Evolutionary conservation across 768 basidiomycete species (phyloP), one percentile per base, ranked within the genome.

Genomic region (Mycena pura): DNA sequence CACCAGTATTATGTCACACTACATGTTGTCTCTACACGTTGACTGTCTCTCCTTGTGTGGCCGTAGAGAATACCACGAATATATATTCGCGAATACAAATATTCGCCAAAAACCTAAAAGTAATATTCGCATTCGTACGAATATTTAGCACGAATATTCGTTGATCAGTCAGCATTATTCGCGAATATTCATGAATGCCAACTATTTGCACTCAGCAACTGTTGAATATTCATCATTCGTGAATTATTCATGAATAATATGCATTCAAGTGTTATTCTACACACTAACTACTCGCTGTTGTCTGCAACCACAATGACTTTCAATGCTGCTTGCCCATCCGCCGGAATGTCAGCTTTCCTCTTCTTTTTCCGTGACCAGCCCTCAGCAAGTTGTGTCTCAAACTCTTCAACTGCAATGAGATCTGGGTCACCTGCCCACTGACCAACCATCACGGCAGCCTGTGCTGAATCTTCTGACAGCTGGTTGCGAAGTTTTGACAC

Each of bases 101-200:
- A n/a, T n/a, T n/a, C n/a, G n/a, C n/a, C n/a, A n/a, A n/a, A n/a
- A n/a, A n/a, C n/a, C n/a, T n/a, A n/a, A n/a, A n/a, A n/a, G n/a
- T n/a, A n/a, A n/a, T n/a, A n/a, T n/a, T n/a, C n/a, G n/a, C n/a
- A n/a, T n/a, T n/a, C n/a, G n/a, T n/a, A n/a, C n/a, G n/a, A n/a
- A n/a, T n/a, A n/a, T n/a, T n/a, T n/a, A n/a, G n/a, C n/a, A n/a
- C n/a, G n/a, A n/a, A n/a, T n/a, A n/a, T n/a, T n/a, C 27, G 39
- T 41, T 52, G 51, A 38, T 52, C 41, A 52, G 51, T 41, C 40
- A 52, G 51, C 51, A 52, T 40, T 52, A 52, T 52, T 52, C 50
- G 31, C 50, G 50, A 52, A 52, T 52, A 52, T 52, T 52, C 41
- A 39, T 28, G 50, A 52, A 52, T 52, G 29, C 41, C 50, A 52